Evolutionary conservation across 495 filamentous ascomycete species (phyloP), one percentile per base, ranked within the genome.

Genomic region (Mytilinidion resinicola): DNA sequence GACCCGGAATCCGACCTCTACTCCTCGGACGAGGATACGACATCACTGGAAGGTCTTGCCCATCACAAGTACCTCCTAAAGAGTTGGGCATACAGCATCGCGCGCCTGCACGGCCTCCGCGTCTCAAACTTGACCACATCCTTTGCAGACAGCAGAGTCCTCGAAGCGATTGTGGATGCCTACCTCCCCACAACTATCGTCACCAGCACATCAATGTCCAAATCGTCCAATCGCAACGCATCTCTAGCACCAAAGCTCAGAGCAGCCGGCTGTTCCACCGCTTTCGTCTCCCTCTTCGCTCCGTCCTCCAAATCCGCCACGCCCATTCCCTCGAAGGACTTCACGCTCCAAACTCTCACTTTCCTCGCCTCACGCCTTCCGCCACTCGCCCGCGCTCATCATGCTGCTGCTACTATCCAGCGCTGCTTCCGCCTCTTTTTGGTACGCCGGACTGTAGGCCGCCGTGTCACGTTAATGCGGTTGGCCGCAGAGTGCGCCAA

Each of bases 291-390:
- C 8, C 69, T 73, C 53, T 65, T 73, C 62, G 48, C 65, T 1
- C n/a, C 61, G 1, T 49, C 56, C 4, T 30, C 38, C 21, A 33
- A 34, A 14, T 46, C 64, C 9, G 35, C 59, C 34, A 50, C 47
- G 12, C 35, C 57, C n/a, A 54, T 67, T 36, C 62, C 59, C 19
- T 60, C 79, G 78, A 46, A 73, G 77, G 74, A 79, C 56, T 81
- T 80, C 60, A 81, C 79, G 0, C 65, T 85, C 42, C 76, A 78
- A 11, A 74, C 74, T 11, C 75, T 87, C 38, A 75, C 82, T 9
- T 85, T 85, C 68, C 78, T 88, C 8, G 83, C 81, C 44, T 85
- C 82, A 4, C 76, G 84, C 37, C 67, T 88, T 4, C 76, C 87
- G 12, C 74, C 77, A 1, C 73, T 79, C 25, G 78, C 79, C 7